These are phyloP conservation scores for Saprolegnia parasitica DNA, from an alignment of 352 stramenopile species.

Conservation along the genomic window DNA sequence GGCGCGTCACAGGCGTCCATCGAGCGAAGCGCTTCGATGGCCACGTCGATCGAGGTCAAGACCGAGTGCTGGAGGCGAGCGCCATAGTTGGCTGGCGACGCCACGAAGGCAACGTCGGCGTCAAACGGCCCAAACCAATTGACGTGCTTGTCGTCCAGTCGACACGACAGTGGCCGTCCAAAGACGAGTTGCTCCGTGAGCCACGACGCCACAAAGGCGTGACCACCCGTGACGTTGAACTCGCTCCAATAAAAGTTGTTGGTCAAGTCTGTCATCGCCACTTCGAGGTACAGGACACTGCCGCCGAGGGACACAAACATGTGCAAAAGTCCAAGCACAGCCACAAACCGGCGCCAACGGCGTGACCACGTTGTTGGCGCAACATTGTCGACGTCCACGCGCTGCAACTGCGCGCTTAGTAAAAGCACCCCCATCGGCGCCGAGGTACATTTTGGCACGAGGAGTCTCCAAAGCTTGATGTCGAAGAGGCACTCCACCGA, in stretches of 20 bases:
- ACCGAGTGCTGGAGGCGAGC: background rate
- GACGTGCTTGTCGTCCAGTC: background rate
- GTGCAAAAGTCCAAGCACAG: background rate
- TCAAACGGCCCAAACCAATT: background rate
- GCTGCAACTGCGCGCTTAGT: background rate
- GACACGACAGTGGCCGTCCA: background rate
- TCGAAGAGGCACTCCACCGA: background rate
- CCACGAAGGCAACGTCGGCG: background rate
- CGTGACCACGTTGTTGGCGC: background rate
- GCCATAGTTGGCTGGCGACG: background rate
- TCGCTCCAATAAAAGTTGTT: slow-evolving; percentile 10
- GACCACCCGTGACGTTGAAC: slow-evolving; percentile 12
- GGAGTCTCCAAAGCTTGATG: slow-evolving; percentile 15
- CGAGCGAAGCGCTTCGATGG: background rate
- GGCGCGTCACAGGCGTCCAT: slow-evolving; percentile 9
- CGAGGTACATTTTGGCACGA: background rate
- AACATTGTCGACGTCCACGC: background rate
- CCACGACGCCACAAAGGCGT: slow-evolving; percentile 14
- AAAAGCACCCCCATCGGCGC: background rate
- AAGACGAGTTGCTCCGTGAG: background rate
- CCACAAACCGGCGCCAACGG: background rate
- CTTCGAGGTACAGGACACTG: background rate
- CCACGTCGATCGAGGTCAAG: background rate
- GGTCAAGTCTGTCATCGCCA: background rate
- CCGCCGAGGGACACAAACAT: background rate